phyloP scores from a whole-genome alignment of 805 yeast genomes.

The Wickerhamiella vanderwaltii region DNA sequence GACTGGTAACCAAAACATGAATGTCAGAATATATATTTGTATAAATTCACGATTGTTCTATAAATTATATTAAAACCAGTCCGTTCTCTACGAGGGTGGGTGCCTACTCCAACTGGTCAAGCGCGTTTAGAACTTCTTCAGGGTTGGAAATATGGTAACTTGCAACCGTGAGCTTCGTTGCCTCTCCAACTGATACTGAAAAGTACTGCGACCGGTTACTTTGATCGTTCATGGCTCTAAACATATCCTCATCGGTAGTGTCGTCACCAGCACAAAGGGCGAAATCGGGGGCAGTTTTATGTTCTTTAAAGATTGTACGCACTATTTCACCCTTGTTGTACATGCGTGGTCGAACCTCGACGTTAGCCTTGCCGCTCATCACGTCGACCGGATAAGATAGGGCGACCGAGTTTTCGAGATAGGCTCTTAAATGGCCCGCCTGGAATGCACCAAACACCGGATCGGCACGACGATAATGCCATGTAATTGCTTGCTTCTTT shows the following conservation, averaged over 20 bases:
- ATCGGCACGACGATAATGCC: slow-evolving; percentile 95
- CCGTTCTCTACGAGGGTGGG: no score
- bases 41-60: no score
- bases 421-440: slow-evolving; percentile 59
- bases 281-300: slow-evolving; percentile 55
- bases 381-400: slow-evolving; percentile 73
- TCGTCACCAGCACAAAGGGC: slow-evolving; percentile 91
- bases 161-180: slow-evolving; percentile 32
- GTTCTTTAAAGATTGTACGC: slow-evolving; percentile 50
- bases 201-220: slow-evolving; percentile 32
- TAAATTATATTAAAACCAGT: no score
- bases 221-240: slow-evolving; percentile 55
- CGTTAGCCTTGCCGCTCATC: slow-evolving; percentile 93
- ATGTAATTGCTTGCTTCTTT: slow-evolving; percentile 87
- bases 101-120: background rate
- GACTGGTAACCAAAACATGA: no score
- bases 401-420: slow-evolving; percentile 48
- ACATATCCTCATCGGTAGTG: slow-evolving; percentile 96
- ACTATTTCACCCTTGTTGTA: slow-evolving; percentile 97
- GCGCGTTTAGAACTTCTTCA: slow-evolving; percentile 7
- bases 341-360: slow-evolving; percentile 92
- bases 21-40: no score
- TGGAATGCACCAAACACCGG: slow-evolving; percentile 87
- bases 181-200: slow-evolving; percentile 25
- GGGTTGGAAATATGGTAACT: slow-evolving; percentile 21